Evolutionary conservation across 441 rosid genomes (phyloP).

Genomic region (Populus tomentosa): DNA sequence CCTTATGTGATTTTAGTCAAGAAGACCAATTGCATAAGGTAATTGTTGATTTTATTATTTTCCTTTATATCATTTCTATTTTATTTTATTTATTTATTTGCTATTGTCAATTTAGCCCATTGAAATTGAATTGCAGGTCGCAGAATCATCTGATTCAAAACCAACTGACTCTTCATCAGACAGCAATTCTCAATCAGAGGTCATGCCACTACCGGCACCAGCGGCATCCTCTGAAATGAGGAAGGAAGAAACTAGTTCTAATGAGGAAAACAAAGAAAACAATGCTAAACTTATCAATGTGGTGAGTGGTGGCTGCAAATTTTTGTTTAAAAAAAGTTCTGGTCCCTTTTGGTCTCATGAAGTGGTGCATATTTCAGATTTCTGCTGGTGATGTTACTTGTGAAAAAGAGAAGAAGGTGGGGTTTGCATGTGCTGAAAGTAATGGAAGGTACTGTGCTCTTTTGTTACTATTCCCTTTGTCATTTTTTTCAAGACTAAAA

Average conservation of each 20-base stretch:
- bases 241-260: slow-evolving; percentile 21
- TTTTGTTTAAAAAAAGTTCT: not conserved
- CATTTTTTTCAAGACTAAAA: not conserved
- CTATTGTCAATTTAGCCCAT: not conserved
- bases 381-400: slow-evolving; percentile 19
- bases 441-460: slow-evolving; percentile 36
- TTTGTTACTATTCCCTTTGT: not conserved
- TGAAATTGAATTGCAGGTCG: slow-evolving; percentile 27
- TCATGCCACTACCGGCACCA: not conserved
- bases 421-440: slow-evolving; percentile 18
- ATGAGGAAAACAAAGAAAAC: slow-evolving; percentile 22
- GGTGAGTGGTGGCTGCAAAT: slow-evolving; percentile 15
- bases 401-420: slow-evolving; percentile 14
- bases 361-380: slow-evolving; percentile 21
- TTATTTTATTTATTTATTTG: not conserved
- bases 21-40: slow-evolving; percentile 59
- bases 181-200: slow-evolving; percentile 13
- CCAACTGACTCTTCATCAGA: slow-evolving; percentile 17
- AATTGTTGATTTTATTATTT: not conserved
- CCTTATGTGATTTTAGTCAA: slow-evolving; percentile 73
- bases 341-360: slow-evolving; percentile 12
- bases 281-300: slow-evolving; percentile 8
- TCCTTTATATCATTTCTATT: not conserved
- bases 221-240: slow-evolving; percentile 10
- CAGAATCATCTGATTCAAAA: slow-evolving; percentile 34